Base-by-base conservation (phyloP, 345 rosid species). In the Eutrema heterophyllum region DNA sequence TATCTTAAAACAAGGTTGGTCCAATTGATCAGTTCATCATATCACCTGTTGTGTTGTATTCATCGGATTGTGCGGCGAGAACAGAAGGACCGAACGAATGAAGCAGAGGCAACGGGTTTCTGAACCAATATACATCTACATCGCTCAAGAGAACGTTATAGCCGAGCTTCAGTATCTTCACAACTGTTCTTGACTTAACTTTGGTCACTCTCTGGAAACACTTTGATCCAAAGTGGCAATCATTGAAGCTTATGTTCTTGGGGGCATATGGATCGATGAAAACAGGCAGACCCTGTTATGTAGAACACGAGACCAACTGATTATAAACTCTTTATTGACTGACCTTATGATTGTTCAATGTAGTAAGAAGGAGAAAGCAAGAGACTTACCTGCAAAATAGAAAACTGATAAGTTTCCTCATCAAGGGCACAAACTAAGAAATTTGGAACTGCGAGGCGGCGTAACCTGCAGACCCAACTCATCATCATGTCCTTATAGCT, bases 391-490 rank as follows among this genome's bases (percentile, higher is more conserved):
- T 91, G 96, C 67, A 92, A 59, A 32, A 88, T 41, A 13, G 97
- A 75, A 77, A 89, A 88, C 74, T 81, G 84, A 73, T 85, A 92
- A 39, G 93, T 95, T 83, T 90, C 89, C 0, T 71, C 83, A 81
- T 95, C 99, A 76, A 92, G 96, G 59, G 99, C 96, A 80, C 88
- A 92, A 0, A 95, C 85, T 54, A 90, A 54, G 79, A 89, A 95
- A 78, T 95, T 95, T 30, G 88, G 80, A 67, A 92, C 83, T 59
- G 40, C 62, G 11, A 91, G 93, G 72, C n/a, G 81, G 67, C 90
- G 90, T 75, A 90, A 76, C 72, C 97, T 89, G 86, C 99, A 91
- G 33, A 81, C 92, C 97, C 97, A 91, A 83, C 92, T 95, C 97
- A 95, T 92, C 79, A 92, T 53, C 97, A 92, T 87, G 79, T 92